A percentile compares a stretch with the other conserved stretches of the same genome.
Conservation (phyloP, 148 eudicot genomes). For the Dysphania ambrosioides region DNA sequence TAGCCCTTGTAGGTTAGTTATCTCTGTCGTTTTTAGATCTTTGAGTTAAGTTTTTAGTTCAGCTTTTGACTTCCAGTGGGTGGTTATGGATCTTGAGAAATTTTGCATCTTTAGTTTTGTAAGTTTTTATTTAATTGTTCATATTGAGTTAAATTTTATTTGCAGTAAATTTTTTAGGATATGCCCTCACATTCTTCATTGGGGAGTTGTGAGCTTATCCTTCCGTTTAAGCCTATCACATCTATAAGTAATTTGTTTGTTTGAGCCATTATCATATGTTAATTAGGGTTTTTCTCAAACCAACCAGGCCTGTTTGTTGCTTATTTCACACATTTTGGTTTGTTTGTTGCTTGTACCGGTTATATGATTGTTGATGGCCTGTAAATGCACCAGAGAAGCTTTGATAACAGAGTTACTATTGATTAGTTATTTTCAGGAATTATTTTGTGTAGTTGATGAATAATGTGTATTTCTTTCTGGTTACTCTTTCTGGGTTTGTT, state of each 20-base stretch:
- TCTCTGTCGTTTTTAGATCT: neutral
- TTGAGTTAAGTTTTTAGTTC: neutral
- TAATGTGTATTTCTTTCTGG: neutral
- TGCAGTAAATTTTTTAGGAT: neutral
- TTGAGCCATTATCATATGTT: neutral
- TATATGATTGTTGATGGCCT: neutral
- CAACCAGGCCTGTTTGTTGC: neutral
- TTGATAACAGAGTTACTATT: too few species aligned
- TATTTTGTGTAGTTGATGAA: neutral
- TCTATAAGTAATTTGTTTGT: neutral
- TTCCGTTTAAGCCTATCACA: too few species aligned
- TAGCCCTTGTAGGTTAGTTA: too few species aligned
- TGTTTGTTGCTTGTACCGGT: neutral
- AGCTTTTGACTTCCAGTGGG: neutral
- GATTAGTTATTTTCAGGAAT: neutral
- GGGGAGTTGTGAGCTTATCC: neutral
- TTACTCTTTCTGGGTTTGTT: slow-evolving; percentile 1
- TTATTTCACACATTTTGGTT: neutral
- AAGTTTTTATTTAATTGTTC: too few species aligned
- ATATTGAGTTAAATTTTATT: too few species aligned
- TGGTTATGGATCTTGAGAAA: neutral
- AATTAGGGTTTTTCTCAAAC: neutral
- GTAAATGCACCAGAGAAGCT: neutral
- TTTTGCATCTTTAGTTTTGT: neutral
- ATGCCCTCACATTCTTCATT: neutral